These are phyloP conservation scores for Inga laurina DNA, from an alignment of 306 rosid species.

Conservation along the genomic window DNA sequence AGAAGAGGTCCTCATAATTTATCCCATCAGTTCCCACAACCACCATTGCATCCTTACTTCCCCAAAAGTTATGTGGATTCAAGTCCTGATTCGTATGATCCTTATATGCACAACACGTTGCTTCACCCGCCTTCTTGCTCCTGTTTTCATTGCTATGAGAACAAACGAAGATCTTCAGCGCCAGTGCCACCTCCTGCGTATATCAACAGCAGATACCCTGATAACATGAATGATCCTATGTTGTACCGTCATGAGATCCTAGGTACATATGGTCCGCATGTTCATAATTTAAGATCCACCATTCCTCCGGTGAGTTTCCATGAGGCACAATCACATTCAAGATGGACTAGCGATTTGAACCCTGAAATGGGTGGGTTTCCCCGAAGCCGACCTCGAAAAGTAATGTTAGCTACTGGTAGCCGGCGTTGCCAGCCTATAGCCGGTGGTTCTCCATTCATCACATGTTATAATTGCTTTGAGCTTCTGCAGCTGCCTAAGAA, in stretches of 20 bases:
- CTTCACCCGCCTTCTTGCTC: conserved; percentile 81
- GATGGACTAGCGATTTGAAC: conserved; percentile 66
- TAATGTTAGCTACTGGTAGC: conserved; percentile 45
- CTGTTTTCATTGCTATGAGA: conserved; percentile 74
- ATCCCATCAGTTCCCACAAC: conserved; percentile 52
- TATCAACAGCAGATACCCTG: conserved; percentile 57
- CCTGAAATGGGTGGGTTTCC: conserved; percentile 52
- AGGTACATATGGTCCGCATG: conserved; percentile 50
- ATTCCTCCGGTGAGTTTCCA: conserved; percentile 46
- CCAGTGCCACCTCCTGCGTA: conserved; percentile 57
- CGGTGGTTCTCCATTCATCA: conserved; percentile 90
- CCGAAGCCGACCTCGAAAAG: conserved; percentile 54
- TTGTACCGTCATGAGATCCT: conserved; percentile 54
- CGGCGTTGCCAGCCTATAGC: conserved; percentile 68
- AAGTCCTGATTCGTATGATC: conserved; percentile 53
- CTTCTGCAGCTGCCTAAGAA: conserved; percentile 83
- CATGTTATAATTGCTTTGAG: conserved; percentile 83
- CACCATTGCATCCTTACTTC: conserved; percentile 70
- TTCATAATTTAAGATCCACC: conserved; percentile 53
- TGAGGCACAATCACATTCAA: conserved; percentile 52
- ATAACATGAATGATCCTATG: conserved; percentile 56
- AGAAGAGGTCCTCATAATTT: conserved; percentile 54
- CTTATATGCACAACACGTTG: conserved; percentile 50
- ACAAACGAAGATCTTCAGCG: conserved; percentile 48
- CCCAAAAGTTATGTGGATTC: conserved; percentile 59